Conservation (phyloP, 176 grass and related monocot genomes). For the Eragrostis curvula region DNA sequence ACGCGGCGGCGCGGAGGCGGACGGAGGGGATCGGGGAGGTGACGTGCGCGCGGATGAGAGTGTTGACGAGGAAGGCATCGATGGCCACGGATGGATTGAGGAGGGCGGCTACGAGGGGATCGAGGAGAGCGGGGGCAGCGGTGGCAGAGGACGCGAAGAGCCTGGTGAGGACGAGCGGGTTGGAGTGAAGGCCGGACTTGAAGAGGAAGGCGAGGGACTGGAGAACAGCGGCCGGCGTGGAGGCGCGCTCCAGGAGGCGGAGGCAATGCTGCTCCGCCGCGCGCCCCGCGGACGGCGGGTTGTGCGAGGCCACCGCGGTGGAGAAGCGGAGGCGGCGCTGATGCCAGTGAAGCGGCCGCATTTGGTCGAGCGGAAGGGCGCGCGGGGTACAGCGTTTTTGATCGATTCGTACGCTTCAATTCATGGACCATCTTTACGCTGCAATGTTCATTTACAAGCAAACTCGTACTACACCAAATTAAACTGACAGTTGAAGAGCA, state of each 20-base stretch:
- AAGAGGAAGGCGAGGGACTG: conserved; percentile 57
- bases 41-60: conserved; percentile 51
- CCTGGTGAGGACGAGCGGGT: conserved; percentile 57
- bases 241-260: conserved; percentile 45
- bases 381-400: not conserved
- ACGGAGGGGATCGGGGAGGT: conserved; percentile 42
- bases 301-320: not conserved
- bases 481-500: not conserved
- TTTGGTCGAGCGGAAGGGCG: conserved; percentile 33
- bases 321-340: conserved; percentile 5
- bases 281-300: conserved; percentile 7
- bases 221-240: conserved; percentile 17
- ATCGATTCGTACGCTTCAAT: not conserved
- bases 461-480: not conserved
- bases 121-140: conserved; percentile 56
- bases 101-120: conserved; percentile 54
- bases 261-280: conserved; percentile 63
- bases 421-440: not conserved
- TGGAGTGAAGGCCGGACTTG: conserved; percentile 50
- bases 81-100: conserved; percentile 35
- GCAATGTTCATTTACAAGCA: not conserved
- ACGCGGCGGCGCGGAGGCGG: conserved; percentile 36
- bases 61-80: conserved; percentile 62
- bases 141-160: conserved; percentile 45
- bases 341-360: not conserved